Evolutionary conservation across 2,329 filamentous ascomycete genomes (phyloP).

Genomic region (Hypoxylon sp.): DNA sequence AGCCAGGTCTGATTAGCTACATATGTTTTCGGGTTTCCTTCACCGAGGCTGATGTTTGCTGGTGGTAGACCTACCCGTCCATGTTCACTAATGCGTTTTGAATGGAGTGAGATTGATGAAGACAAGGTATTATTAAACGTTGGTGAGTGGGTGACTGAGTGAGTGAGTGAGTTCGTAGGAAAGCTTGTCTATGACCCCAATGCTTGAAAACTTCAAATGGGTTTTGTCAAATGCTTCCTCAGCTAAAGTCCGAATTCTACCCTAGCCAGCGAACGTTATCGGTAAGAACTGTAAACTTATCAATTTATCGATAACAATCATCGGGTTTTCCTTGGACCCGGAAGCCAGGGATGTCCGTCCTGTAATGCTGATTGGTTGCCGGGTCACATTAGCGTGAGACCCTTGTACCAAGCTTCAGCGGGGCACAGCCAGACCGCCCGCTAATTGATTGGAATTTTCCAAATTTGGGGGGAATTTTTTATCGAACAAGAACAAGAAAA

Average conservation of each 20-base stretch:
- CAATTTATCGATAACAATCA: conserved; percentile 44
- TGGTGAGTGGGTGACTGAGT: neutral
- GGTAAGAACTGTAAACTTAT: conserved; percentile 6
- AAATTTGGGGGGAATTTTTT: conserved; percentile 35
- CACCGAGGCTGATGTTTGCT: too few relatives aligned
- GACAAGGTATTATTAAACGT: neutral
- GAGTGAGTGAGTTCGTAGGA: neutral
- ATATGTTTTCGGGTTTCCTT: conserved; percentile 4
- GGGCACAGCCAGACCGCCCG: conserved; percentile 33
- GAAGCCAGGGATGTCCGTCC: neutral
- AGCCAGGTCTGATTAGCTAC: conserved; percentile 11
- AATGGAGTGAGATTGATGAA: neutral
- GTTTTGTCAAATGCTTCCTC: conserved; percentile 15
- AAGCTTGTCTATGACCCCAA: conserved; percentile 17
- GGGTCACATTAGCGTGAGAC: conserved; percentile 3
- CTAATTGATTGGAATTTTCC: conserved; percentile 50
- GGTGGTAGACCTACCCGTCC: conserved; percentile 48
- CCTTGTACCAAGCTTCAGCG: conserved; percentile 35
- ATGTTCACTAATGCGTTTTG: conserved; percentile 38
- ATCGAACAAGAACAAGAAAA: conserved; percentile 31
- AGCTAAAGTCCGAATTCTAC: conserved; percentile 19
- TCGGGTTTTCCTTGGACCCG: conserved; percentile 31
- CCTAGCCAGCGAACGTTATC: conserved; percentile 11
- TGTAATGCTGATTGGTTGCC: conserved; percentile 19
- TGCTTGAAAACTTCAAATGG: neutral